Evolutionary conservation across 1,284 basidiomycete genomes (phyloP).

Genomic region (Trametes sp.): DNA sequence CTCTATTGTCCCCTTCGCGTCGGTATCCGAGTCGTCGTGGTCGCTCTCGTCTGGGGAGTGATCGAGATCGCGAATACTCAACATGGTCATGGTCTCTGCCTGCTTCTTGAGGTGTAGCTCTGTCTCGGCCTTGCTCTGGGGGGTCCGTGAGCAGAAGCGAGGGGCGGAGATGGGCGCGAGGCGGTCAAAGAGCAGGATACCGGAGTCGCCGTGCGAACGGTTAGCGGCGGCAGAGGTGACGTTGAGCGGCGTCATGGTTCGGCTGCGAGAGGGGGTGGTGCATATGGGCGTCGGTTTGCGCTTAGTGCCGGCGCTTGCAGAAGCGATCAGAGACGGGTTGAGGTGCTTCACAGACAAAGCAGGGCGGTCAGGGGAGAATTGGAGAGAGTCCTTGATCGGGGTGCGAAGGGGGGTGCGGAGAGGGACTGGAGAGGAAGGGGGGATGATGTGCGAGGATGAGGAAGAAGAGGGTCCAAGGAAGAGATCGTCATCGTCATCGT

Average conservation of each 20-base stretch:
- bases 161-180: slow-evolving; percentile 70
- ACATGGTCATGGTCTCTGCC: slow-evolving; percentile 68
- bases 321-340: slow-evolving; percentile 32
- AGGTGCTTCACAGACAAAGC: slow-evolving; percentile 44
- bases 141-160: slow-evolving; percentile 59
- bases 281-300: slow-evolving; percentile 70
- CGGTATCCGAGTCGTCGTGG: slow-evolving; percentile 59
- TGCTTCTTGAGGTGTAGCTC: slow-evolving; percentile 68
- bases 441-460: slow-evolving; percentile 48
- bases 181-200: slow-evolving; percentile 55
- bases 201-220: slow-evolving; percentile 30
- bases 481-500: slow-evolving; percentile 61
- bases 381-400: slow-evolving; percentile 53
- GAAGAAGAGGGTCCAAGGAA: slow-evolving; percentile 57
- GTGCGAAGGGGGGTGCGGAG: slow-evolving; percentile 55
- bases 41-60: slow-evolving; percentile 53
- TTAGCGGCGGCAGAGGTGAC: slow-evolving; percentile 36
- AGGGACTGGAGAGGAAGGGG: slow-evolving; percentile 44
- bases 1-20: slow-evolving; percentile 49
- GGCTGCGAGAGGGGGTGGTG: slow-evolving; percentile 46
- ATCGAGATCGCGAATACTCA: slow-evolving; percentile 66
- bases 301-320: slow-evolving; percentile 56
- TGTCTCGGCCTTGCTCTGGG: slow-evolving; percentile 67
- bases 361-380: slow-evolving; percentile 37
- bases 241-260: slow-evolving; percentile 44